Percentiles rank a stretch among this genome's conserved stretches.
Evolutionary conservation across 2,329 filamentous ascomycete species (phyloP).

Genomic region (Aspergillus awamori): DNA sequence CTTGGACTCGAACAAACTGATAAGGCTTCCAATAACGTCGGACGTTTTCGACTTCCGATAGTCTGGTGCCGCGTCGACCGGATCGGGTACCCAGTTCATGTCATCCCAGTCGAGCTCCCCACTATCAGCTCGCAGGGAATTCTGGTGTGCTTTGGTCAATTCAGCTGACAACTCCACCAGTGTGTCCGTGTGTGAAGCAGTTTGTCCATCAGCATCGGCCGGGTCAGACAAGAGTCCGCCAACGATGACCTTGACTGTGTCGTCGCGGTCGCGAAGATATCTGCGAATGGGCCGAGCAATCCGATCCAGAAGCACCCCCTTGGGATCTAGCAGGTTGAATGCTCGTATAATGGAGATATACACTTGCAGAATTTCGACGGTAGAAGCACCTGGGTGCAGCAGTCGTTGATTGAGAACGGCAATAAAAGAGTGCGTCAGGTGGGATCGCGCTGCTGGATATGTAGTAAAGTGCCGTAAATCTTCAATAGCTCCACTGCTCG

Average conservation of each 20-base stretch:
- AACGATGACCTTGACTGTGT: slow-evolving; percentile 68
- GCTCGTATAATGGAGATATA: slow-evolving; percentile 69
- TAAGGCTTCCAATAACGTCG: slow-evolving; percentile 88
- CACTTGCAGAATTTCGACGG: slow-evolving; percentile 66
- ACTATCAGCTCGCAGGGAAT: slow-evolving; percentile 48
- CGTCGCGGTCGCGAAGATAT: slow-evolving; percentile 66
- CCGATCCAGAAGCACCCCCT: slow-evolving; percentile 68
- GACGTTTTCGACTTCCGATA: slow-evolving; percentile 87
- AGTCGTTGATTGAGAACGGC: slow-evolving; percentile 57
- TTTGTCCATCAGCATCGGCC: slow-evolving; percentile 40
- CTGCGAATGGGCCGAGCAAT: slow-evolving; percentile 65
- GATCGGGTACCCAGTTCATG: slow-evolving; percentile 90
- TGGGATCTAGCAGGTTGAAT: slow-evolving; percentile 65
- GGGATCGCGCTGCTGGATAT: slow-evolving; percentile 56
- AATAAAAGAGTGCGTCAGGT: slow-evolving; percentile 59
- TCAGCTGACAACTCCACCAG: slow-evolving; percentile 59
- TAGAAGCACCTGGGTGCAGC: slow-evolving; percentile 66
- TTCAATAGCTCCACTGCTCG: slow-evolving; percentile 60
- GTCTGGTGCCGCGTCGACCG: slow-evolving; percentile 87
- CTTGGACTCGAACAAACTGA: slow-evolving; percentile 83
- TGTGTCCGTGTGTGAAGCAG: slow-evolving; percentile 40
- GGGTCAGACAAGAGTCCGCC: slow-evolving; percentile 63
- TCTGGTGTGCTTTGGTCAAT: slow-evolving; percentile 47
- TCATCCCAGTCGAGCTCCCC: slow-evolving; percentile 87
- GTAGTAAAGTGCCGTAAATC: slow-evolving; percentile 62